Evolutionary conservation across 2,329 filamentous ascomycete species (phyloP), one percentile per base, ranked within the genome.

Genomic region (Hysterium pulicare): DNA sequence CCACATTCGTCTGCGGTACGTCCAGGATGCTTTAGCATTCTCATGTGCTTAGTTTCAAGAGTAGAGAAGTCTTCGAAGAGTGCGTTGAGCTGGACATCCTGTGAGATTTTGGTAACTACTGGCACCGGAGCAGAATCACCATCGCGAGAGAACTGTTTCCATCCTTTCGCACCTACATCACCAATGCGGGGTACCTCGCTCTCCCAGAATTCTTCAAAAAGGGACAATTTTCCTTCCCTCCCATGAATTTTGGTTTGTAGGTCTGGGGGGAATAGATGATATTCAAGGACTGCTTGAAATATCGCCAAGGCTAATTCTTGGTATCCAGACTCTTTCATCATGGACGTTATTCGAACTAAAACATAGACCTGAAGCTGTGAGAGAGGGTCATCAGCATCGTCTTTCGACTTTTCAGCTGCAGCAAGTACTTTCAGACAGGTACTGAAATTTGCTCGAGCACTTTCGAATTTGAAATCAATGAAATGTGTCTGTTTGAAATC

Each of bases 251-350:
- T 26, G n/a, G 22, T 3, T 22, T 32, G 7, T 16, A 22, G 9
- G 13, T 54, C 39, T 2, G 86, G 82, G 3, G 73, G 72, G 35
- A 81, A 81, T 45, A 89, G 77, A 15, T 79, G 81, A 40, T 85
- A 72, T 58, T 96, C 91, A 0, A 96, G 67, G 1, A 86, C 55
- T 5, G 82, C 86, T 67, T 97, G 91, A 90, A 91, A 96, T 4
- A 85, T 75, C 8, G 84, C 88, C 3, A 87, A 71, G 1, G 88
- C 84, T 22, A 87, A 71, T 60, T 96, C 91, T 33, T 75, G 71
- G 58, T 86, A 95, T 0, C 91, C 91, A 34, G 86, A 75, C 58
- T 95, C 84, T 33, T 82, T 74, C 22, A 91, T 73, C 57, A 93
- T 86, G 2, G 80, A 66, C 0, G 87, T 91, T n/a, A 84, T 62